Conservation (phyloP, 192 early-diverging fungal species). For the Jimgerdemannia lactiflua region DNA sequence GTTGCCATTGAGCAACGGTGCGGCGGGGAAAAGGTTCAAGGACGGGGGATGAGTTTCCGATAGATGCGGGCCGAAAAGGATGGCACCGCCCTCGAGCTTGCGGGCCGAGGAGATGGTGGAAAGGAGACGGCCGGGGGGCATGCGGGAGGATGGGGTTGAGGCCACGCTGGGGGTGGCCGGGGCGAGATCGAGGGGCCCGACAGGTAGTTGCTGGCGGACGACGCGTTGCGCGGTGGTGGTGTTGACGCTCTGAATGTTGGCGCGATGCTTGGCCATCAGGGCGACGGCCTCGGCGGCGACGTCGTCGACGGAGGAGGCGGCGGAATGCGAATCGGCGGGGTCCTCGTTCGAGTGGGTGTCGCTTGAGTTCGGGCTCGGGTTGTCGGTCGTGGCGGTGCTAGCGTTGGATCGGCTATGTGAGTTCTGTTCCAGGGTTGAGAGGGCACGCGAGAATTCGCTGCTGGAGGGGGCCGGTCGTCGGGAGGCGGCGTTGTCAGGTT, state of each 20-base stretch:
- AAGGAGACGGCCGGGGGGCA: neutral
- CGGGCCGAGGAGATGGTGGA: neutral
- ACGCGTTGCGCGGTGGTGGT: neutral
- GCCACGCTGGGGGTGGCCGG: neutral
- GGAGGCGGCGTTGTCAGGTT: neutral
- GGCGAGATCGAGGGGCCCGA: neutral
- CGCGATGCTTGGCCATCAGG: neutral
- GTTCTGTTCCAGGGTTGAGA: neutral
- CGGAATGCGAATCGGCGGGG: neutral
- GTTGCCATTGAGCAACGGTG: neutral
- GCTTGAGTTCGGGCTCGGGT: neutral
- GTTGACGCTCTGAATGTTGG: neutral
- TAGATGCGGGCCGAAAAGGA: neutral
- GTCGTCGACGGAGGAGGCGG: neutral
- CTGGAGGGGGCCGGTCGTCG: neutral
- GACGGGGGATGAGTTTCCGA: neutral
- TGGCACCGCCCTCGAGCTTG: neutral
- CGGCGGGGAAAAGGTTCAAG: neutral
- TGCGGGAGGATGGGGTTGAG: neutral
- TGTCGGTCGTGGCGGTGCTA: neutral
- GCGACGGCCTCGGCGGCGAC: neutral
- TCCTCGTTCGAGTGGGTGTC: neutral
- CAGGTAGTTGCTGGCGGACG: neutral
- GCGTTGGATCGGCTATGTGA: neutral
- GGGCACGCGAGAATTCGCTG: neutral